A percentile compares a stretch with the other conserved stretches of the same genome.
These are phyloP conservation scores for Gaeumannomyces tritici DNA, from an alignment of 2,329 filamentous ascomycete species.

Conservation along the genomic window DNA sequence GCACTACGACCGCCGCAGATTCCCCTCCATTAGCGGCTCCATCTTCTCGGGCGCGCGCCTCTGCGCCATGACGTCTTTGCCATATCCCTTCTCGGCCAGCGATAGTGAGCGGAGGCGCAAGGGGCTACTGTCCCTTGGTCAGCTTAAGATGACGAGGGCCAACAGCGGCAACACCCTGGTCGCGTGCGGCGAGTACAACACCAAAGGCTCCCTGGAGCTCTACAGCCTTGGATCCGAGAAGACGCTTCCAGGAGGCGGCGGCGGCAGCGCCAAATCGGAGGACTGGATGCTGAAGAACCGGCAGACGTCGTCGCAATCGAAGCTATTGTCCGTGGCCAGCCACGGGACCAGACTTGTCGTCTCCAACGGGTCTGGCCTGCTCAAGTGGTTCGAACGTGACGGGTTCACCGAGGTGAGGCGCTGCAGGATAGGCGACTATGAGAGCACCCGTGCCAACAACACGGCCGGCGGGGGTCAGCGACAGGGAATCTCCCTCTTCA, in stretches of 20 bases:
- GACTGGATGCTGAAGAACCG: slow-evolving; percentile 60
- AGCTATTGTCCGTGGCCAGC: slow-evolving; percentile 69
- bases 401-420: slow-evolving; percentile 52
- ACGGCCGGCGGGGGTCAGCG: slow-evolving; percentile 9
- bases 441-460: slow-evolving; percentile 15
- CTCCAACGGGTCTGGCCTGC: slow-evolving; percentile 71
- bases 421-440: slow-evolving; percentile 45
- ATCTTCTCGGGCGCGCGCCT: slow-evolving; percentile 78
- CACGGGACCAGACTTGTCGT: slow-evolving; percentile 78
- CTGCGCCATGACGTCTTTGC: slow-evolving; percentile 61
- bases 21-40: slow-evolving; percentile 66
- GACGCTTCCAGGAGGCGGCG: background rate
- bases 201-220: slow-evolving; percentile 82
- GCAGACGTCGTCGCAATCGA: slow-evolving; percentile 71
- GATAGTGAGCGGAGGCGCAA: slow-evolving; percentile 47
- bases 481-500: slow-evolving; percentile 39
- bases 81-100: slow-evolving; percentile 56
- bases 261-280: slow-evolving; percentile 7
- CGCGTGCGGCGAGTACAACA: slow-evolving; percentile 83
- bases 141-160: slow-evolving; percentile 43
- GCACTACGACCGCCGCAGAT: slow-evolving; percentile 80
- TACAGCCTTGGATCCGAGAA: slow-evolving; percentile 46
- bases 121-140: slow-evolving; percentile 44
- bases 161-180: slow-evolving; percentile 54
- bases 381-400: slow-evolving; percentile 90